These are phyloP conservation scores for Heterobasidion irregulare DNA, from an alignment of 1,284 basidiomycete species.

Conservation along the genomic window DNA sequence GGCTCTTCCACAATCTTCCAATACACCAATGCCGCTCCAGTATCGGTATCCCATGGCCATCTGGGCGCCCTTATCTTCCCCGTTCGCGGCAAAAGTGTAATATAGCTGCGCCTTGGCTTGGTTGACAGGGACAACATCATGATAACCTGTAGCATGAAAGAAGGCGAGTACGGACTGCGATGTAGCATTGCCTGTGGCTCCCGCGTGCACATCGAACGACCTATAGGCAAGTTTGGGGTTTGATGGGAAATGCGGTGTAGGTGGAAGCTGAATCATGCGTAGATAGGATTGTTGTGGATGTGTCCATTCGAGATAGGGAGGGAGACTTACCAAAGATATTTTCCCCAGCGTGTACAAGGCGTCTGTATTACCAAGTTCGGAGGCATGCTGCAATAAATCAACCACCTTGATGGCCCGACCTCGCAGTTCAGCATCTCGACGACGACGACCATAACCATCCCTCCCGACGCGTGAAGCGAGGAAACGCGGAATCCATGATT, in stretches of 20 bases:
- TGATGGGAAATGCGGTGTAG: constrained; percentile 50
- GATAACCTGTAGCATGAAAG: constrained; percentile 83
- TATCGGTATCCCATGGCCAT: constrained; percentile 94
- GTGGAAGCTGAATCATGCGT: constrained; percentile 49
- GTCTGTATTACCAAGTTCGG: constrained; percentile 70
- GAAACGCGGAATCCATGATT: constrained; percentile 36
- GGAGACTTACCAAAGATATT: constrained; percentile 57
- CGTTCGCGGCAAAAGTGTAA: constrained; percentile 89
- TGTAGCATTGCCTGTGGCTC: constrained; percentile 67
- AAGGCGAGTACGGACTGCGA: constrained; percentile 83
- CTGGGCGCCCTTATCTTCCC: constrained; percentile 80
- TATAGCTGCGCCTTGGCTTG: constrained; percentile 81
- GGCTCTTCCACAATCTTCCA: constrained; percentile 78
- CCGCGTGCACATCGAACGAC: constrained; percentile 53
- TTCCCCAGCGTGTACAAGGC: constrained; percentile 68
- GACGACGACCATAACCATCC: constrained; percentile 31
- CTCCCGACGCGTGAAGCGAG: constrained; percentile 31
- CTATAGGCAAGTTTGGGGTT: constrained; percentile 56
- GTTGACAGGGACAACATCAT: constrained; percentile 55
- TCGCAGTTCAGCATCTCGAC: constrained; percentile 49
- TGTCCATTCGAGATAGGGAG: not conserved
- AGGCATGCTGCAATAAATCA: constrained; percentile 70
- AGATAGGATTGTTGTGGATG: not conserved
- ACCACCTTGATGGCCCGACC: constrained; percentile 69
- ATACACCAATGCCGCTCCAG: constrained; percentile 89